These are phyloP conservation scores for Secale cereale DNA, from an alignment of 176 grass and related monocot species.

Conservation along the genomic window DNA sequence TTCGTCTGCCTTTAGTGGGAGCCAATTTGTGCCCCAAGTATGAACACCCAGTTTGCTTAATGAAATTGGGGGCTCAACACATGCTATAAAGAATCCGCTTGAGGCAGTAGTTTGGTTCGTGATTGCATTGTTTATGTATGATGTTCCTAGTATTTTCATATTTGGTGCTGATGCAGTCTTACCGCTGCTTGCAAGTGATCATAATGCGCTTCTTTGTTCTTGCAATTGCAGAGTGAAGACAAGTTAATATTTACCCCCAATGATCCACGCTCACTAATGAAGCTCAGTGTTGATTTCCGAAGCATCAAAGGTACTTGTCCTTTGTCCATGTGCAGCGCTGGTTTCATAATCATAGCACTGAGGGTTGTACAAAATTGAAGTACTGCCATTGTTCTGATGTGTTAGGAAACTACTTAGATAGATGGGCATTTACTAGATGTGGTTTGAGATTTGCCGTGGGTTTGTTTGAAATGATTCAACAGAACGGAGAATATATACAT, in stretches of 20 bases:
- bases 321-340: conserved; percentile 3
- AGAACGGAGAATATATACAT: neutral
- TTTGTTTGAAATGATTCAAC: neutral
- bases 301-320: conserved; percentile 70
- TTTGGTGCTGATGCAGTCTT: neutral
- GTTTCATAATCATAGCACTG: neutral
- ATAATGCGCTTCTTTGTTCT: conserved; percentile 5
- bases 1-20: neutral
- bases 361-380: neutral
- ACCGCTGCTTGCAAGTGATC: conserved; percentile 6
- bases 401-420: neutral
- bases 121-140: neutral
- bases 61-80: neutral
- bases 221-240: conserved; percentile 65
- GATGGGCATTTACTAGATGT: neutral
- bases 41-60: neutral
- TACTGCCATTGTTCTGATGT: neutral
- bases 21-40: neutral
- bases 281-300: conserved; percentile 74
- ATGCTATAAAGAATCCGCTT: neutral
- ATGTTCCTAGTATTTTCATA: neutral
- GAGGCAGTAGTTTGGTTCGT: neutral
- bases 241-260: conserved; percentile 64
- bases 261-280: conserved; percentile 87
- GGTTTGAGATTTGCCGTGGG: neutral